Percentiles rank a stretch among this genome's conserved stretches.
phyloP scores from a whole-genome alignment of 179 eudicot species.

The Vitellaria paradoxa region DNA sequence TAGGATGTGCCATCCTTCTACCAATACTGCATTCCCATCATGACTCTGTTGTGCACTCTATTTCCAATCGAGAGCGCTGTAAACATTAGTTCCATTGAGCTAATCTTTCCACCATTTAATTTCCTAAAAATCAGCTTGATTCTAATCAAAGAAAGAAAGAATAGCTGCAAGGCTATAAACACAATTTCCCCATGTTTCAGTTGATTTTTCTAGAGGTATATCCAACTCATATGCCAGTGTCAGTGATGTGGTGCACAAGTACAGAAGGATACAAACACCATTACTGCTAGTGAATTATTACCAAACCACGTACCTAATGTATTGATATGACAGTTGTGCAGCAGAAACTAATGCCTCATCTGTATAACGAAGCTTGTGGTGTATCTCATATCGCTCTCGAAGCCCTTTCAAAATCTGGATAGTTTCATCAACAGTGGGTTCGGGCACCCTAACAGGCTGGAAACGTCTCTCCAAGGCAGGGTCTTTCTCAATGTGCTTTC shows the following conservation, averaged over 20 bases:
- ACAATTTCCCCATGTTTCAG: not conserved
- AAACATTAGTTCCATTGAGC: too few species aligned
- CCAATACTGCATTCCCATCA: not conserved
- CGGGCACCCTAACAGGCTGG: conserved; percentile 89
- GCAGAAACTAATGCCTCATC: conserved; percentile 88
- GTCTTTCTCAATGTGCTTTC: conserved; percentile 80
- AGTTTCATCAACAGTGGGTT: conserved; percentile 76
- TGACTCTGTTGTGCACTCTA: too few species aligned
- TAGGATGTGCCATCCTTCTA: not conserved
- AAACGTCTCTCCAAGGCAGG: conserved; percentile 82
- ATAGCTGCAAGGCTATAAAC: not conserved
- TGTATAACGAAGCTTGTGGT: conserved; percentile 87
- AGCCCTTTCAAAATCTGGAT: conserved; percentile 72
- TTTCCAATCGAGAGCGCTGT: too few species aligned
- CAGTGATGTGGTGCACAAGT: not conserved
- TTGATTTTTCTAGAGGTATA: not conserved
- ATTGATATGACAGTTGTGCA: conserved; percentile 73
- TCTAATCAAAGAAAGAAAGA: not conserved
- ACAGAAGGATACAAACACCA: not conserved
- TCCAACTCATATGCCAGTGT: not conserved
- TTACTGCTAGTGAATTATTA: not conserved
- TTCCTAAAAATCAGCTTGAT: too few species aligned
- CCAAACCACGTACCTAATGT: not conserved
- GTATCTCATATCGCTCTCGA: conserved; percentile 76
- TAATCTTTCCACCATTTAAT: too few species aligned